phyloP scores from a whole-genome alignment of 306 rosid genomes.

The Spatholobus suberectus region DNA sequence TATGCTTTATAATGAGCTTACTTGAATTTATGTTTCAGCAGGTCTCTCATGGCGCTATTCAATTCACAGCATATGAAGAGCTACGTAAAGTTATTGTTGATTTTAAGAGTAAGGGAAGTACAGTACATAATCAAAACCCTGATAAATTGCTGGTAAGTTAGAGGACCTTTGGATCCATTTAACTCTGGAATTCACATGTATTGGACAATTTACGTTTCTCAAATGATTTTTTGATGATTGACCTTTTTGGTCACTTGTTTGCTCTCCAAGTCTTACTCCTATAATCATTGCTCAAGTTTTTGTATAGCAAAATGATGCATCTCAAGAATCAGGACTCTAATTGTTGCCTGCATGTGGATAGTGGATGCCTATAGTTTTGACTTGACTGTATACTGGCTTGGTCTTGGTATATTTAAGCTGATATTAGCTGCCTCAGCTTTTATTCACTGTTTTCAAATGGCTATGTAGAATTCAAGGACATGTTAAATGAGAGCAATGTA shows the following conservation, averaged over 20 bases:
- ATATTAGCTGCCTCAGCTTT: slow-evolving; percentile 25
- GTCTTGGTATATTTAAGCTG: slow-evolving; percentile 7
- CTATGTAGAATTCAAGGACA: slow-evolving; percentile 25
- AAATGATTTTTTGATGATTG: slow-evolving; percentile 26
- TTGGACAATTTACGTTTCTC: slow-evolving; percentile 24
- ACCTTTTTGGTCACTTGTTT: slow-evolving; percentile 28
- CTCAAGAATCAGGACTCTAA: slow-evolving; percentile 20
- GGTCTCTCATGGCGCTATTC: slow-evolving; percentile 99
- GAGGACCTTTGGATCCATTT: slow-evolving; percentile 33
- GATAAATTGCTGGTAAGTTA: slow-evolving; percentile 65
- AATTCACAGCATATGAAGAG: slow-evolving; percentile 89
- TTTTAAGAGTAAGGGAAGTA: slow-evolving; percentile 56
- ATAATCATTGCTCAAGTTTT: slow-evolving; percentile 1
- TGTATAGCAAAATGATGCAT: not conserved
- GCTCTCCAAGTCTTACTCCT: slow-evolving; percentile 27
- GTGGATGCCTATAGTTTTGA: slow-evolving; percentile 31
- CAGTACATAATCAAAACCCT: slow-evolving; percentile 50
- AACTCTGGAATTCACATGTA: not conserved
- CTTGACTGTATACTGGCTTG: not conserved
- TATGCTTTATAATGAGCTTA: slow-evolving; percentile 26
- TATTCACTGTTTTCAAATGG: slow-evolving; percentile 5
- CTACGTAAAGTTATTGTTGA: slow-evolving; percentile 71
- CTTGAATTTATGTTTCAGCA: slow-evolving; percentile 49
- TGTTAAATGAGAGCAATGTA: slow-evolving; percentile 28
- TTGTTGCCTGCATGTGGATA: slow-evolving; percentile 23